Conservation (phyloP, 1,284 basidiomycete genomes). For the Naganishia liquefaciens region DNA sequence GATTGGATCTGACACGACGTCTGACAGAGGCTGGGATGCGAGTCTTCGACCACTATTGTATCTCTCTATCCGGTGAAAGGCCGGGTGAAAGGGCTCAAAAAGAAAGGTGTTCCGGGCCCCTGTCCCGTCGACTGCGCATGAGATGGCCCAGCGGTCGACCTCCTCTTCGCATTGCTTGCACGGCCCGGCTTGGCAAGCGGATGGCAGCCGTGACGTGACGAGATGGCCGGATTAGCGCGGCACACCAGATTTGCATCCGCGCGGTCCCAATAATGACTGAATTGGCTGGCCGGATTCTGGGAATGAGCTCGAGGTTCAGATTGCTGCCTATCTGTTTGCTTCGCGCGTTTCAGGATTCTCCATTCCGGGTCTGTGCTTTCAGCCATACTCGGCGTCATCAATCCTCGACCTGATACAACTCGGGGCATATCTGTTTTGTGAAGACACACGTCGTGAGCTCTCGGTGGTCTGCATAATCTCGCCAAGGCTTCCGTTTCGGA, state of each 20-base stretch:
- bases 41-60: no score
- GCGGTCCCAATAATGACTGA: constrained; percentile 1
- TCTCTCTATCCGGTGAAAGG: no score
- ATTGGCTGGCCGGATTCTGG: not conserved
- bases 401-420: not conserved
- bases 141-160: no score
- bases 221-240: not conserved
- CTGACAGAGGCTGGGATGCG: no score
- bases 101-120: no score
- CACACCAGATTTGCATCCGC: not conserved
- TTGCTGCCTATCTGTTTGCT: not conserved
- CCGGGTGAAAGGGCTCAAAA: no score
- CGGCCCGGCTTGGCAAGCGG: constrained; percentile 11
- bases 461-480: not conserved
- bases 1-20: no score
- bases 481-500: constrained; percentile 12
- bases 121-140: no score
- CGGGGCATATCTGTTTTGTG: not conserved
- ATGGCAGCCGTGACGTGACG: not conserved
- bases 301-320: no score
- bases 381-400: not conserved
- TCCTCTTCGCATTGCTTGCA: not conserved
- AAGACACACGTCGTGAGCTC: not conserved
- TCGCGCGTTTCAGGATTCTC: not conserved
- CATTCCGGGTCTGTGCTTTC: not conserved